Base-by-base conservation (phyloP, 495 filamentous ascomycete species). In the Aspergillus leporis region DNA sequence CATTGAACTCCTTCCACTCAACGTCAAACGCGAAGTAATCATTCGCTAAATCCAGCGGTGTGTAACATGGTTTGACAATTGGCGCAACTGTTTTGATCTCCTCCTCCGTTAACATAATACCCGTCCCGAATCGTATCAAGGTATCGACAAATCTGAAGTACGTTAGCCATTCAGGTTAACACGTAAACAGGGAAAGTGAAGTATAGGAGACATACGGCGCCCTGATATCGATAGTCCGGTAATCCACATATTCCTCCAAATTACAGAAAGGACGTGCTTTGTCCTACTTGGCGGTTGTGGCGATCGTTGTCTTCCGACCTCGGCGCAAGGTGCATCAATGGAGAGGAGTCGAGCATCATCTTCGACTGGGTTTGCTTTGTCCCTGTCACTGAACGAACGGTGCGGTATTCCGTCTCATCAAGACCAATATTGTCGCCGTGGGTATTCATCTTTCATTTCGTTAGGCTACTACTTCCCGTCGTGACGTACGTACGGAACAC, bases 341-440 rank as follows among this genome's bases (percentile, higher is more conserved):
- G 63, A 45, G 13, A 68, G 51, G 66, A 55, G 56, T 65, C 60
- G n/a, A 68, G 52, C n/a, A 68, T 46, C 63, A 68, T 68, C 23
- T 66, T 68, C 0, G 66, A 68, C 22, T 66, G 62, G 16, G 66
- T 65, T 49, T 68, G 66, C 36, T 68, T 68, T 9, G 62, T 68
- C 7, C 66, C 66, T 16, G 55, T 61, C 5, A 59, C 47, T 6
- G 60, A 68, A 40, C 62, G 60, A 1, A 66, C 66, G 34, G 66
- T 66, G 18, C 66, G 66, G 36, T 68, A 64, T n/a, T 68, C 60
- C 5, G 61, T 65, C 40, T 68, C 66, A 40, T 61, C 57, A 12
- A 68, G 32, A 31, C 45, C 60, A 38, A 68, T 51, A 32, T 60
- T 58, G 13, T 68, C 66, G 5, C 55, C 58, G 5, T 60, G 32